Base-by-base conservation (phyloP, 345 rosid genomes). In the Turnera subulata region DNA sequence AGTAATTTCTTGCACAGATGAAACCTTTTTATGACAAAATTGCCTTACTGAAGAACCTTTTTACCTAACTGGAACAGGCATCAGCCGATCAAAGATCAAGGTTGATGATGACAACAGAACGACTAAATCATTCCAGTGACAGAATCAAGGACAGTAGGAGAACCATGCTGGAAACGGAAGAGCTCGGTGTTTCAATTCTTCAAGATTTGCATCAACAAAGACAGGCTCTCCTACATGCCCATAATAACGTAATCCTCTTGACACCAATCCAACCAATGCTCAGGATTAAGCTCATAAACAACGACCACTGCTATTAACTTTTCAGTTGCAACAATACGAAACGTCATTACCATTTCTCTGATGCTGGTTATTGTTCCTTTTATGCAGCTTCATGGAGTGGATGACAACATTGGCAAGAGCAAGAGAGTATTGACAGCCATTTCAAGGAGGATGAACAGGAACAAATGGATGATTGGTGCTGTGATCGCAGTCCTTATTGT, bases 161-260 rank as follows among this genome's bases (percentile, higher is more conserved):
- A 75, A 82, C 84, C 50, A 94, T 94, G 97, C 80, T 90, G 55
- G 99, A 94, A 72, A 94, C 97, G 19, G 99, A 94, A 78, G 97
- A 94, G 23, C 91, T 90, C 37, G 97, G 99, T 39, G 99, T 94
- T 62, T 90, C 99, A 6, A 80, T 94, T 76, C 97, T 94, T 68
- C 87, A 88, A 59, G 99, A 94, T 71, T 67, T 94, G 73, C 89
- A 86, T 78, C 73, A 84, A 56, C 99, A 94, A 75, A 55, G 99
- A 56, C 89, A 94, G 61, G 69, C 96, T 70, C 97, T 94, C 62
- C 63, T 94, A 46, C 86, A 80, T 3, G 84, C 95, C 35, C 65
- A 84, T 26, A 78, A 80, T 75, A 81, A 90, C 63, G 99, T 93
- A 78, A 46, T 20, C 15, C 21, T 33, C 17, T 29, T 29, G 35